phyloP scores from a whole-genome alignment of 805 yeast genomes.

The Teunomyces gatunensis region DNA sequence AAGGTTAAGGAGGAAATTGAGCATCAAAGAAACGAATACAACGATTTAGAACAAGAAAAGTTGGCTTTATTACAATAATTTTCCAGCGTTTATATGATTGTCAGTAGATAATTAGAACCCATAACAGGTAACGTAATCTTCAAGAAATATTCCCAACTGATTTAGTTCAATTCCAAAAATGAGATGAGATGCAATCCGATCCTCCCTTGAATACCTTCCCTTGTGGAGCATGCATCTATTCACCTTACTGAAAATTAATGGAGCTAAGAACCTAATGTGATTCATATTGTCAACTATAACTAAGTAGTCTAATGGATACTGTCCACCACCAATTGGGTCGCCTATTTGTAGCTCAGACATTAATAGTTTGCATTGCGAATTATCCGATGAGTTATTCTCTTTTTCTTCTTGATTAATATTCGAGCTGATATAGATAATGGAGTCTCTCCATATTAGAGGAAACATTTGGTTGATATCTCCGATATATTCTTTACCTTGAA shows the following conservation, averaged over 20 bases:
- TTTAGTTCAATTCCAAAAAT: slow-evolving; percentile 8
- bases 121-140: slow-evolving; percentile 6
- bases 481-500: slow-evolving; percentile 31
- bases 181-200: slow-evolving; percentile 2
- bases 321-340: slow-evolving; percentile 39
- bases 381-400: slow-evolving; percentile 5
- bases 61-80: slow-evolving; percentile 35
- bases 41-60: slow-evolving; percentile 41
- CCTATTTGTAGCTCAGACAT: slow-evolving; percentile 22
- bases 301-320: slow-evolving; percentile 31
- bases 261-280: slow-evolving; percentile 11
- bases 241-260: slow-evolving; percentile 7
- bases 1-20: slow-evolving; percentile 42
- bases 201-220: background rate
- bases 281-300: slow-evolving; percentile 17
- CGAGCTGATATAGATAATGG: slow-evolving; percentile 17
- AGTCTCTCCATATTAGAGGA: background rate
- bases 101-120: background rate
- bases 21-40: slow-evolving; percentile 36
- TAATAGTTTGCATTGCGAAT: slow-evolving; percentile 19
- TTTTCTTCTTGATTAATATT: slow-evolving; percentile 5
- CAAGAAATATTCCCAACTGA: slow-evolving; percentile 7
- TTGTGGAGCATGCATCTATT: slow-evolving; percentile 1
- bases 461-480: slow-evolving; percentile 11
- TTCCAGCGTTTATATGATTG: background rate